Base-by-base conservation (phyloP, 1,284 basidiomycete genomes). In the Golubevia pallescens region DNA sequence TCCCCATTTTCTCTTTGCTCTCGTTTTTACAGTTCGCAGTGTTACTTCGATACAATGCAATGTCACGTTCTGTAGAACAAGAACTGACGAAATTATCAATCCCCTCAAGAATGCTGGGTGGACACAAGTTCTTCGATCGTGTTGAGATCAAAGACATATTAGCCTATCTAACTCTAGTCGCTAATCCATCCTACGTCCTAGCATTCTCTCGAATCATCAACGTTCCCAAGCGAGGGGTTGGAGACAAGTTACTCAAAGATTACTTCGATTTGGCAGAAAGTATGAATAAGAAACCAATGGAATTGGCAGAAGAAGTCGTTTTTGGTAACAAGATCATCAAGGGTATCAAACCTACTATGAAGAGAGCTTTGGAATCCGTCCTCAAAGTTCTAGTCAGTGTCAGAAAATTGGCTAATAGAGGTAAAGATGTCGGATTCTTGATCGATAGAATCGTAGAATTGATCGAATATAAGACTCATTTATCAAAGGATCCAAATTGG, bases 121-220 rank as follows among this genome's bases (percentile, higher is more conserved):
- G 93, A 0, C 90, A 92, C 83, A 93, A 92, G 83, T 95, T 95
- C 89, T 95, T 95, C 78, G 93, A 95, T 70, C 90, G 93, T 6
- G 85, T 90, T 72, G 83, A 86, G 89, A 89, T 97, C 81, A 95
- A 94, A 87, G 93, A 95, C 82, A 75, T 95, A 21, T 87, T 96
- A n/a, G 92, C 92, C 1, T 96, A 96, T 57, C 63, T 85, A 8
- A 65, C 71, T 1, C 88, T 96, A 1, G 88, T 92, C 1, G 93
- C 95, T 74, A 96, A 96, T 80, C 91, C 93, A 0, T 87, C 88
- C 13, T 95, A 92, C 77, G 88, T 74, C 0, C 76, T 81, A 0
- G 93, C 93, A 0, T 92, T 95, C 71, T 81, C 88, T n/a, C 90
- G 94, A 19, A 90, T 91, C 0, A 88, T 94, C 64, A 95, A 95